phyloP scores from a whole-genome alignment of 192 early-diverging fungal genomes.

The Dimargaris xerosporica region DNA sequence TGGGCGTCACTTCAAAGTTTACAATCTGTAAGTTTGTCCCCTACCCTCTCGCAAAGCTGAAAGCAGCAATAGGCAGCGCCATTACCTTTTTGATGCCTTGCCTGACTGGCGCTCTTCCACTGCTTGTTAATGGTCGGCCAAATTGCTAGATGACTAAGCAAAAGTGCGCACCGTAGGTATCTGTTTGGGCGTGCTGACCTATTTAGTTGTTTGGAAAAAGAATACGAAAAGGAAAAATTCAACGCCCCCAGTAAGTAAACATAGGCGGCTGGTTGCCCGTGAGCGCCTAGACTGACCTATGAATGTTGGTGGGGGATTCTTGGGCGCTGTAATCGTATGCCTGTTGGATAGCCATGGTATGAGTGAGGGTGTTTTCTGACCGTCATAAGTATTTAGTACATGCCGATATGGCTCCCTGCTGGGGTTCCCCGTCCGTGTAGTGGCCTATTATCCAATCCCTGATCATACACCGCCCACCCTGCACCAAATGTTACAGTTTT shows the following conservation, averaged over 20 bases:
- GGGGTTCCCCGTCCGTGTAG: slow-evolving; percentile 9
- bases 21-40: slow-evolving; percentile 31
- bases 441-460: slow-evolving; percentile 31
- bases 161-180: background rate
- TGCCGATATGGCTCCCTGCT: background rate
- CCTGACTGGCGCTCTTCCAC: background rate
- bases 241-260: slow-evolving; percentile 22
- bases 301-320: background rate
- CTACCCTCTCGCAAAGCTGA: background rate
- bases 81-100: background rate
- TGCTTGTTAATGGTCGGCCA: background rate
- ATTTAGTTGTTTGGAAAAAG: slow-evolving; percentile 32
- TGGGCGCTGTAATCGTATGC: background rate
- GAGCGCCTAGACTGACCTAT: background rate
- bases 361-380: background rate
- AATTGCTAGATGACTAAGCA: background rate
- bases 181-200: background rate
- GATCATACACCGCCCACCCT: slow-evolving; percentile 42
- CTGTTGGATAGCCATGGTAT: background rate
- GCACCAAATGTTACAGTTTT: slow-evolving; percentile 27
- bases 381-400: background rate
- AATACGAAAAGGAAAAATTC: slow-evolving; percentile 29
- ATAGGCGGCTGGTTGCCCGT: background rate
- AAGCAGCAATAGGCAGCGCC: background rate
- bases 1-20: slow-evolving; percentile 35